Percentiles rank a stretch among this genome's conserved stretches.
phyloP scores from a whole-genome alignment of 2,329 filamentous ascomycete genomes.

The Alternaria novae-zelandiae region DNA sequence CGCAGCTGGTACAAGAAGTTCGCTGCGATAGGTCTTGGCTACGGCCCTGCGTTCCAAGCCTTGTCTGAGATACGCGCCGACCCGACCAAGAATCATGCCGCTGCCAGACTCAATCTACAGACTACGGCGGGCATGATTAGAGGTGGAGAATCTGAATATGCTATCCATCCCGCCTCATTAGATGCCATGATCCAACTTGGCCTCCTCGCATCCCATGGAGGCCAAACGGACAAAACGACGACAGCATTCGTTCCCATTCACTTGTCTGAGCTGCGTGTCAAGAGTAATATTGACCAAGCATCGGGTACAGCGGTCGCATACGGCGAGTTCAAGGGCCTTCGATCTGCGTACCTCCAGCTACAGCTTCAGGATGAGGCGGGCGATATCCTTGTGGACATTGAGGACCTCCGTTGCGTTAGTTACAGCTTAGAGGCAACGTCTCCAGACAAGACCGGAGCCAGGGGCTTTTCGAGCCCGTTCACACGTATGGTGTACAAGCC shows the following conservation, averaged over 20 bases:
- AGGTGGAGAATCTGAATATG: slow-evolving; percentile 35
- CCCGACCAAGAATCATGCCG: slow-evolving; percentile 1
- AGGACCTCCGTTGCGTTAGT: background rate
- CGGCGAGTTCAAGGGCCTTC: background rate
- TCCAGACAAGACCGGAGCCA: background rate
- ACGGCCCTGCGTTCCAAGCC: slow-evolving; percentile 27
- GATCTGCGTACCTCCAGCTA: background rate
- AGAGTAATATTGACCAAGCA: background rate
- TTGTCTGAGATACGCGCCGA: slow-evolving; percentile 13
- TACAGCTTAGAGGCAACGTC: background rate
- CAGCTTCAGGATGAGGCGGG: background rate
- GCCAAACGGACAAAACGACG: slow-evolving; percentile 11
- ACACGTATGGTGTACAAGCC: background rate
- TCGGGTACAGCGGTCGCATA: background rate
- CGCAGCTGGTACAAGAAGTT: slow-evolving; percentile 30
- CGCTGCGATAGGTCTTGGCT: slow-evolving; percentile 22
- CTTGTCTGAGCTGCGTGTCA: background rate
- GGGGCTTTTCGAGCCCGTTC: background rate
- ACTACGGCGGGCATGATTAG: slow-evolving; percentile 10
- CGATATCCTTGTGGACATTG: background rate
- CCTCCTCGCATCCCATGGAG: slow-evolving; percentile 22
- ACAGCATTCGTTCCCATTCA: slow-evolving; percentile 18
- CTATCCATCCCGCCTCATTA: slow-evolving; percentile 43
- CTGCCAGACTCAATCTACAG: slow-evolving; percentile 17
- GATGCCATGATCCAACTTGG: slow-evolving; percentile 41